A percentile compares a stretch with the other conserved stretches of the same genome.
phyloP scores from a whole-genome alignment of 768 basidiomycete species.

The Termitomyces sp. region DNA sequence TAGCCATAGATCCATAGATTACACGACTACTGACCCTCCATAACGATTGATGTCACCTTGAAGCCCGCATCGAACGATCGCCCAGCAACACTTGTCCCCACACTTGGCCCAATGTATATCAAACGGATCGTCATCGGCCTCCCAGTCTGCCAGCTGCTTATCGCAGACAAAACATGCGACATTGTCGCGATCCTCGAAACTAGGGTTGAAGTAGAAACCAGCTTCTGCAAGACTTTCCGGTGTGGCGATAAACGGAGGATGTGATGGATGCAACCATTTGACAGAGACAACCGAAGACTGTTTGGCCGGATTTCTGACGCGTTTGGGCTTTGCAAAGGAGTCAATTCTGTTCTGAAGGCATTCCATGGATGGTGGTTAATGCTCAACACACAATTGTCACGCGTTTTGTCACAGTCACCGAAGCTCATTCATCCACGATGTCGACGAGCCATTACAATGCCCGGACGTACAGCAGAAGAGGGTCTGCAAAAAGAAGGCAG shows the following conservation, averaged over 20 bases:
- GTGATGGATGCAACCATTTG: slow-evolving; percentile 77
- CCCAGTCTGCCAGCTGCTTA: slow-evolving; percentile 84
- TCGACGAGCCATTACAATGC: slow-evolving; percentile 16
- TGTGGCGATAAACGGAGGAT: slow-evolving; percentile 53
- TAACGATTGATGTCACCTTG: slow-evolving; percentile 48
- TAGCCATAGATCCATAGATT: background rate
- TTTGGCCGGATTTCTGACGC: slow-evolving; percentile 52
- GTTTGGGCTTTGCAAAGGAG: slow-evolving; percentile 62
- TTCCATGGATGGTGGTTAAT: slow-evolving; percentile 37
- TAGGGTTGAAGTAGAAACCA: slow-evolving; percentile 82
- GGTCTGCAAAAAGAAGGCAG: slow-evolving; percentile 20
- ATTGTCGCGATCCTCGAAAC: slow-evolving; percentile 61
- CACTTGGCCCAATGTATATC: slow-evolving; percentile 76
- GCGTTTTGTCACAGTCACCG: slow-evolving; percentile 17
- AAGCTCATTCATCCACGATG: background rate
- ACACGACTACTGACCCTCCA: slow-evolving; percentile 37
- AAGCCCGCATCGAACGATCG: slow-evolving; percentile 68
- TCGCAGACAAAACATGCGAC: slow-evolving; percentile 83
- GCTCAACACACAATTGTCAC: slow-evolving; percentile 30
- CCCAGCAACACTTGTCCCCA: slow-evolving; percentile 68
- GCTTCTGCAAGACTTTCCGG: slow-evolving; percentile 77
- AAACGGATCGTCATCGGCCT: slow-evolving; percentile 78
- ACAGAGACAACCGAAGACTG: slow-evolving; percentile 36
- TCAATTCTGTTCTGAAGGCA: slow-evolving; percentile 51
- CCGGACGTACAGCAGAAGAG: slow-evolving; percentile 32